A percentile compares a stretch with the other conserved stretches of the same genome.
Conservation (phyloP, 495 filamentous ascomycete species). For the Penicillium bialowiezense region DNA sequence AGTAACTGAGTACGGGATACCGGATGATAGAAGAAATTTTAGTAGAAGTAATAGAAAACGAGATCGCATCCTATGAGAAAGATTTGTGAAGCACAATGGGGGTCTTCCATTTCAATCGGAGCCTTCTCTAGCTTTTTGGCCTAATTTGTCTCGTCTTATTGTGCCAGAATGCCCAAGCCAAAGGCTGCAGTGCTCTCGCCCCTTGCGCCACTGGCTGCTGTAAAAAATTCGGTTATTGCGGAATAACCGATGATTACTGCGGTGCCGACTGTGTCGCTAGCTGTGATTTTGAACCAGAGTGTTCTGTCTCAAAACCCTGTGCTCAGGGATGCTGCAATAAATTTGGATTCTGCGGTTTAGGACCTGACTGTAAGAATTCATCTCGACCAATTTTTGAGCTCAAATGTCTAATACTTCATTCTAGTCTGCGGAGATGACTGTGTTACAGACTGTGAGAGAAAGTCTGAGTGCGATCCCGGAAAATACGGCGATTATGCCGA, state of each 20-base stretch:
- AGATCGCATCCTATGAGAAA: not conserved
- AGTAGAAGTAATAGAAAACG: not conserved
- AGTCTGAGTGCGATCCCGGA: conserved; percentile 27
- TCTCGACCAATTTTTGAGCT: conserved; percentile 2
- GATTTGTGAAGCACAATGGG: not conserved
- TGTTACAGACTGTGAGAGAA: conserved; percentile 20
- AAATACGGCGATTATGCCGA: conserved; percentile 14
- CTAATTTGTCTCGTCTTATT: not conserved
- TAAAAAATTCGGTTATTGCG: conserved; percentile 1
- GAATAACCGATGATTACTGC: conserved; percentile 1
- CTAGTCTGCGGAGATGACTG: conserved; percentile 18
- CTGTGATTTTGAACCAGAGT: conserved; percentile 12
- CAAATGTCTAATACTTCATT: conserved; percentile 2
- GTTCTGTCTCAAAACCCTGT: conserved; percentile 17
- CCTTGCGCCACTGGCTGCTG: conserved; percentile 22
- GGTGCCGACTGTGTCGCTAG: conserved; percentile 11
- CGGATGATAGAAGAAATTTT: not conserved
- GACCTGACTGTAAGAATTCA: conserved; percentile 15
- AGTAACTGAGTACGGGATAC: not conserved
- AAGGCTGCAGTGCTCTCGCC: conserved; percentile 9
- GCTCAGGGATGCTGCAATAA: conserved; percentile 19
- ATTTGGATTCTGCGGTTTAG: conserved; percentile 21
- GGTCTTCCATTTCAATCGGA: not conserved
- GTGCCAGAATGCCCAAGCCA: not conserved
- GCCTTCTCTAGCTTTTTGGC: not conserved